A percentile compares a stretch with the other conserved stretches of the same genome.
phyloP scores from a whole-genome alignment of 1,284 basidiomycete species.

The Cryptococcus wingfieldii region DNA sequence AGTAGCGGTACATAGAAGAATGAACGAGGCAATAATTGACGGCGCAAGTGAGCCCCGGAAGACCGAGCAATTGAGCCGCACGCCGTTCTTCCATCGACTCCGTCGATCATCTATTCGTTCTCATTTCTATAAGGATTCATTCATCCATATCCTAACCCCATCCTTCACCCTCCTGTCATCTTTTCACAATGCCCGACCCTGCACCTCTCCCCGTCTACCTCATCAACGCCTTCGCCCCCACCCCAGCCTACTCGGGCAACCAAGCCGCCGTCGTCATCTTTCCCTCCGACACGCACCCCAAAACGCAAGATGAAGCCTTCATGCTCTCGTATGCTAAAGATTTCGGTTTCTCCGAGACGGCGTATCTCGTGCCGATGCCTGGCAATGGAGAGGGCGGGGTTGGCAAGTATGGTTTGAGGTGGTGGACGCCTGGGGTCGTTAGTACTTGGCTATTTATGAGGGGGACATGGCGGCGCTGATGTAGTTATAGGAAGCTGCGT shows the following conservation, averaged over 20 bases:
- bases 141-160: no score
- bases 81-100: no score
- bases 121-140: no score
- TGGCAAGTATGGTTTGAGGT: conserved; percentile 33
- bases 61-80: no score
- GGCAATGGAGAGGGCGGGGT: background rate
- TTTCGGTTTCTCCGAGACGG: conserved; percentile 40
- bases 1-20: no score
- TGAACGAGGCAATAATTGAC: no score
- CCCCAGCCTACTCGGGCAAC: conserved; percentile 30
- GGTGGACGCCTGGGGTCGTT: conserved; percentile 38
- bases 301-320: conserved; percentile 25
- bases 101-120: no score
- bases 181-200: background rate
- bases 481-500: conserved; percentile 28
- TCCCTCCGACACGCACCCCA: conserved; percentile 13
- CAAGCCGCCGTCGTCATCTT: conserved; percentile 41
- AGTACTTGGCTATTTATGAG: conserved; percentile 2
- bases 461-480: background rate
- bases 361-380: conserved; percentile 26
- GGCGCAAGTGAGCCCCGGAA: no score
- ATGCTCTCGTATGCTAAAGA: conserved; percentile 27
- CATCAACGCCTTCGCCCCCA: conserved; percentile 36
- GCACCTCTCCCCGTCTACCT: conserved; percentile 18
- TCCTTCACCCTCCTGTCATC: no score